Evolutionary conservation across 768 basidiomycete species (phyloP).

Genomic region (Boletales sp.): DNA sequence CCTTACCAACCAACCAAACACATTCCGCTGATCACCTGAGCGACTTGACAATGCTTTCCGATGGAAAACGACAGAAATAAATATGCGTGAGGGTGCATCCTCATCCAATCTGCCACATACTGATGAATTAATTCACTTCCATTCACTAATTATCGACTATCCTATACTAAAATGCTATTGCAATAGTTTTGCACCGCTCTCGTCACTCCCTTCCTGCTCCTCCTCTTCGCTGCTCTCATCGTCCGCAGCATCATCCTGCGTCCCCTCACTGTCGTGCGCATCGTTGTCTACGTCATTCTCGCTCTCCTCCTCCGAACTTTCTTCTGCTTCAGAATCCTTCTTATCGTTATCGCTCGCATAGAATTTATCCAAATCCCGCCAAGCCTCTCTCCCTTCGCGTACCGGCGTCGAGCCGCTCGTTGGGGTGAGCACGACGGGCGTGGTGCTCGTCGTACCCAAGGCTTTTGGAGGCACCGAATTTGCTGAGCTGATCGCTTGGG

Average conservation of each 20-base stretch:
- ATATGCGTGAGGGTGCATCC: no score
- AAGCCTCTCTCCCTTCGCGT: conserved; percentile 44
- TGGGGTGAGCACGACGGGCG: conserved; percentile 60
- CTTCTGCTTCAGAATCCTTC: conserved; percentile 28
- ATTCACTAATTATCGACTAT: no score
- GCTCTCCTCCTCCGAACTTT: conserved; percentile 26
- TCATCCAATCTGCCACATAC: no score
- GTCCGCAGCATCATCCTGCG: conserved; percentile 23
- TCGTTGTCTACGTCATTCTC: conserved; percentile 29
- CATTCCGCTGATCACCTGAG: no score
- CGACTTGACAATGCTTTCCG: no score
- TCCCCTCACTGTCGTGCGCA: conserved; percentile 28
- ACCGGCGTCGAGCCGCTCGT: conserved; percentile 44
- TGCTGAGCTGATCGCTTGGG: conserved; percentile 41
- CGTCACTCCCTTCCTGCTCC: conserved; percentile 17
- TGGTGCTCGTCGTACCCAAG: conserved; percentile 27
- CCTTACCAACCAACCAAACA: no score
- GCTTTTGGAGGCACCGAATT: conserved; percentile 24
- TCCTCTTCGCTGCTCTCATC: conserved; percentile 17
- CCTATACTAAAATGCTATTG: no score
- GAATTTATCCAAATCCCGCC: conserved; percentile 68
- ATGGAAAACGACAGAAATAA: no score
- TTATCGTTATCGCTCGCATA: conserved; percentile 48
- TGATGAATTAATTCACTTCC: no score
- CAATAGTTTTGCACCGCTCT: conserved; percentile 7